Base-by-base conservation (phyloP, 2,329 filamentous ascomycete species). In the Parastagonospora nodorum region DNA sequence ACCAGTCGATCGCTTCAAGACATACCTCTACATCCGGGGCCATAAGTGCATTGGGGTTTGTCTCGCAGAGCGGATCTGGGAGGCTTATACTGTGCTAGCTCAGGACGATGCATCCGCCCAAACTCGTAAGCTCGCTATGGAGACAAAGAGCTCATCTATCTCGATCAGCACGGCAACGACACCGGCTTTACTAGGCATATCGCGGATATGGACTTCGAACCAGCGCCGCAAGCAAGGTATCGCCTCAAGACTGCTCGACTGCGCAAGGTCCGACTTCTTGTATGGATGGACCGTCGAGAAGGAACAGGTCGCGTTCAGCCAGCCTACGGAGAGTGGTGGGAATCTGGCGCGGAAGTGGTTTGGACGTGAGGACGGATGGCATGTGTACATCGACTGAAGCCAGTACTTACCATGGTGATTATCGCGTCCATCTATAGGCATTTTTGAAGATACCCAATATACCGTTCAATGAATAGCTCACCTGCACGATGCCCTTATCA, bases 141-240 rank as follows among this genome's bases (percentile, higher is more conserved):
- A 59, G 31, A 31, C 35, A 16, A 55, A 64, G 27, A 65, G 64
- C 53, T 72, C 71, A 16, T 70, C 68, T 30, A 66, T 84, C 50
- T 78, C 76, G 2, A 72, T 80, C 31, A 74, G 75, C 44, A 69
- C 74, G 24, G 71, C 75, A 39, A 59, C 74, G 5, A 54, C 77
- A 24, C 71, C 77, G 2, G 83, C 81, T 2, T 74, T 82, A n/a
- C 76, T 87, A 46, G 84, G 84, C 14, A 80, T 88, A 24, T 86
- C 85, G 19, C 79, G 86, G 28, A 84, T 88, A 58, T 88, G 86
- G 86, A 85, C 83, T 0, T 84, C 82, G 7, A 78, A 76, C 5
- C 75, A 78, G 2, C 80, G 82, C 51, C 78, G 85, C 29, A 74
- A 81, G 36, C 78, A 80, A 57, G 83, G 84, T 8, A 79, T 87